These are phyloP conservation scores for Cutaneotrichosporon sp. DNA, from an alignment of 1,284 basidiomycete genomes.

Conservation along the genomic window DNA sequence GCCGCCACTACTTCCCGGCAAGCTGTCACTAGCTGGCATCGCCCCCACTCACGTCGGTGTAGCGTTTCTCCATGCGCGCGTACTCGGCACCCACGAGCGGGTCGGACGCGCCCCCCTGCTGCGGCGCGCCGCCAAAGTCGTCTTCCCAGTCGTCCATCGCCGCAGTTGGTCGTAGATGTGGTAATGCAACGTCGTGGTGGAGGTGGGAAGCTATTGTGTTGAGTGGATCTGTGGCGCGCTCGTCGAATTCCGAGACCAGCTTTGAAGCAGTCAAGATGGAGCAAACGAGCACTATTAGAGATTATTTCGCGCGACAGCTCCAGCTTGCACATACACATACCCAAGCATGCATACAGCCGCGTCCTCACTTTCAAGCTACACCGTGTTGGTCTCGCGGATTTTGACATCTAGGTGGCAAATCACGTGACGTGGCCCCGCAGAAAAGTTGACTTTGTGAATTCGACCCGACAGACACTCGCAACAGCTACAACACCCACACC, in stretches of 20 bases:
- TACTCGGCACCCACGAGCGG: slow-evolving; percentile 44
- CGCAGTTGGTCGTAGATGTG: background rate
- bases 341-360: too few relatives aligned
- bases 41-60: slow-evolving; percentile 40
- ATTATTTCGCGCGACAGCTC: too few relatives aligned
- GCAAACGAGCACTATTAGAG: too few relatives aligned
- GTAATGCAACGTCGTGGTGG: background rate
- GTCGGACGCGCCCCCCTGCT: slow-evolving; percentile 31
- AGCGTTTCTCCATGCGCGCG: slow-evolving; percentile 35
- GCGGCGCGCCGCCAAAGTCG: slow-evolving; percentile 13
- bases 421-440: slow-evolving; percentile 5
- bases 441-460: slow-evolving; percentile 9
- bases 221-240: too few relatives aligned
- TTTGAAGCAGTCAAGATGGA: too few relatives aligned
- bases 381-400: too few relatives aligned
- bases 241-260: background rate
- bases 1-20: background rate
- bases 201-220: background rate
- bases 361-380: too few relatives aligned
- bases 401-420: slow-evolving; percentile 9
- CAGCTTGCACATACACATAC: too few relatives aligned
- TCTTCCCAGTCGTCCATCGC: slow-evolving; percentile 41
- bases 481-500: slow-evolving; percentile 1
- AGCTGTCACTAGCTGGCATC: too few relatives aligned
- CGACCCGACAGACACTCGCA: background rate